Conservation (phyloP, 2,329 filamentous ascomycete genomes). For the Parascedosporium putredinis region DNA sequence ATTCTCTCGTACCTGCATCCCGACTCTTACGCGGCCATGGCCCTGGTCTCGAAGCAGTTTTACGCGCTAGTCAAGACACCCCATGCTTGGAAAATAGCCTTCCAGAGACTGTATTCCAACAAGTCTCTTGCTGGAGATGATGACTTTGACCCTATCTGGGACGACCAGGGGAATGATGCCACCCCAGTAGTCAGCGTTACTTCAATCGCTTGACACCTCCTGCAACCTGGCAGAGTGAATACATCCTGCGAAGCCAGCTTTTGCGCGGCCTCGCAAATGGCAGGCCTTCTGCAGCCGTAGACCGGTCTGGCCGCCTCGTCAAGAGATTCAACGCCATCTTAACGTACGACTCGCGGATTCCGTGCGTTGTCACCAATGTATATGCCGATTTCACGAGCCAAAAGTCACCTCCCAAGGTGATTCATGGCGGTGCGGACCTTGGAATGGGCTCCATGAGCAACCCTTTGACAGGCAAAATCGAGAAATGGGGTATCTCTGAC, state of each 20-base stretch:
- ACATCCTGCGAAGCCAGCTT: constrained; percentile 76
- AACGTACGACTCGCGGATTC: constrained; percentile 77
- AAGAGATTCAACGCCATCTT: constrained; percentile 64
- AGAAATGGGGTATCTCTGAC: constrained; percentile 73
- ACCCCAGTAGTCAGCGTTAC: constrained; percentile 59
- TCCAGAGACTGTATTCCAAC: constrained; percentile 65
- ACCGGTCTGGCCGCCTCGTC: constrained; percentile 36
- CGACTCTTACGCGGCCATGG: constrained; percentile 69
- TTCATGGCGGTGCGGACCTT: constrained; percentile 73
- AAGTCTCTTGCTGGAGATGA: constrained; percentile 21
- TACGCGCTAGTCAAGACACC: constrained; percentile 79
- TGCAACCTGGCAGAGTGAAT: constrained; percentile 95
- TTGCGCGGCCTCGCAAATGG: constrained; percentile 72
- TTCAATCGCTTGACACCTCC: constrained; percentile 75
- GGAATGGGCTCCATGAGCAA: constrained; percentile 75
- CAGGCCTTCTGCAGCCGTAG: constrained; percentile 54
- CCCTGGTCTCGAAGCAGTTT: constrained; percentile 80
- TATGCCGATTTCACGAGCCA: constrained; percentile 65
- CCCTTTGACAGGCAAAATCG: constrained; percentile 62
- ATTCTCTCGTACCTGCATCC: constrained; percentile 84
- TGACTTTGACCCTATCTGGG: constrained; percentile 14
- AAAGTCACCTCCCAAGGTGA: constrained; percentile 66
- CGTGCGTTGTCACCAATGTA: constrained; percentile 67
- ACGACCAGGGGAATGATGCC: constrained; percentile 35
- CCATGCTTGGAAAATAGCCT: constrained; percentile 89